A percentile compares a stretch with the other conserved stretches of the same genome.
phyloP scores from a whole-genome alignment of 2,329 filamentous ascomycete genomes.

The Davidsoniella virescens region DNA sequence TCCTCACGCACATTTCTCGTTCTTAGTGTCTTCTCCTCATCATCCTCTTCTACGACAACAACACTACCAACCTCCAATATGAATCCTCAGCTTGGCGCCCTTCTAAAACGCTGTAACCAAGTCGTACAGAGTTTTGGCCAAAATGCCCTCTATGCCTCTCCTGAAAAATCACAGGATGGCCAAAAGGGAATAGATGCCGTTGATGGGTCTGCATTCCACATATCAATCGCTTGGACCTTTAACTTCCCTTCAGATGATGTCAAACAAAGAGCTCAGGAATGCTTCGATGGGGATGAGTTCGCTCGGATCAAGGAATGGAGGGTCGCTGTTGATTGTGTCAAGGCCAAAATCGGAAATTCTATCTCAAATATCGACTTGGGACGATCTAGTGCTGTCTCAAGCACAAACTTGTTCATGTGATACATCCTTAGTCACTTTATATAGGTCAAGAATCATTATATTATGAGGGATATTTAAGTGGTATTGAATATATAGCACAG shows the following conservation, averaged over 20 bases:
- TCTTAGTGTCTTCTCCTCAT: slow-evolving; percentile 36
- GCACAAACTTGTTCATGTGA: neutral
- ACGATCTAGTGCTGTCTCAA: neutral
- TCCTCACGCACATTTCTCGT: slow-evolving; percentile 74
- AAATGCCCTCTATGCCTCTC: neutral
- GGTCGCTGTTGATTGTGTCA: slow-evolving; percentile 44
- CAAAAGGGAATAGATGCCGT: slow-evolving; percentile 3
- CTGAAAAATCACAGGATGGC: neutral
- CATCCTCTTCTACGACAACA: slow-evolving; percentile 13
- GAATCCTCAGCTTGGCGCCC: slow-evolving; percentile 38
- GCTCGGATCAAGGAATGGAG: slow-evolving; percentile 24
- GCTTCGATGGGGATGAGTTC: slow-evolving; percentile 15
- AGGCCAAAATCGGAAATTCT: slow-evolving; percentile 59
- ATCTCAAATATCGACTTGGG: slow-evolving; percentile 35
- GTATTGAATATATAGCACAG: neutral
- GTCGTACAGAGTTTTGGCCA: slow-evolving; percentile 6
- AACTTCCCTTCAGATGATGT: slow-evolving; percentile 21
- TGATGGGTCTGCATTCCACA: slow-evolving; percentile 49
- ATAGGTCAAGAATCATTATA: neutral
- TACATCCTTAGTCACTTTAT: neutral
- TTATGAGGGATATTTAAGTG: neutral
- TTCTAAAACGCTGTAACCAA: slow-evolving; percentile 41
- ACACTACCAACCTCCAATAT: slow-evolving; percentile 5
- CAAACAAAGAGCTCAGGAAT: slow-evolving; percentile 23
- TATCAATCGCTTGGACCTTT: slow-evolving; percentile 79